Evolutionary conservation across 768 basidiomycete genomes (phyloP).

Genomic region (Suillus alpinus): DNA sequence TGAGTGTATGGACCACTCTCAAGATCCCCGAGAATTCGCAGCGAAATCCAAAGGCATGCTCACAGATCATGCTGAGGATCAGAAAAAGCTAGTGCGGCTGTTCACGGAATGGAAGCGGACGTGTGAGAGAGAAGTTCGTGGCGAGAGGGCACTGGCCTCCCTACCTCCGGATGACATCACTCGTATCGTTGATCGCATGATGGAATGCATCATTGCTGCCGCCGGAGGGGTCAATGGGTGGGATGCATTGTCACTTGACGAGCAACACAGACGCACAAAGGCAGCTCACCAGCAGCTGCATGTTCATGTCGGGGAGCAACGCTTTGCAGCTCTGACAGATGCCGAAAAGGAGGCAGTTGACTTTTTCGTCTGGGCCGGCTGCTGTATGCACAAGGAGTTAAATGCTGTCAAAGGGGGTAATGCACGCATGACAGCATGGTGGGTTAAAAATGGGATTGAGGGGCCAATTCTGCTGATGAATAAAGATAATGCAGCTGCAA

Average conservation of each 20-base stretch:
- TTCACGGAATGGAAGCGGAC: slow-evolving; percentile 9
- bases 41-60: slow-evolving; percentile 18
- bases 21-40: slow-evolving; percentile 12
- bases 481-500: slow-evolving; percentile 23
- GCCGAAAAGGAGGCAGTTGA: slow-evolving; percentile 9
- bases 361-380: slow-evolving; percentile 32
- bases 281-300: slow-evolving; percentile 16
- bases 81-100: slow-evolving; percentile 21
- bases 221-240: slow-evolving; percentile 27
- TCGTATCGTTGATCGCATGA: neutral
- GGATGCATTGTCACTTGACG: slow-evolving; percentile 17
- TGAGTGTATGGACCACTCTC: slow-evolving; percentile 14
- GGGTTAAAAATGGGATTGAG: slow-evolving; percentile 12
- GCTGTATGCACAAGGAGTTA: no score
- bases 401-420: slow-evolving; percentile 30
- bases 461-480: slow-evolving; percentile 28
- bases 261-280: slow-evolving; percentile 16
- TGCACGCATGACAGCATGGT: slow-evolving; percentile 15
- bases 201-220: neutral
- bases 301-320: slow-evolving; percentile 12
- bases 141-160: neutral
- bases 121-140: slow-evolving; percentile 1
- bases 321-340: slow-evolving; percentile 11
- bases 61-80: slow-evolving; percentile 30
- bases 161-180: neutral